phyloP scores from a whole-genome alignment of 495 filamentous ascomycete species.

The Lasiosphaeris hirsuta region DNA sequence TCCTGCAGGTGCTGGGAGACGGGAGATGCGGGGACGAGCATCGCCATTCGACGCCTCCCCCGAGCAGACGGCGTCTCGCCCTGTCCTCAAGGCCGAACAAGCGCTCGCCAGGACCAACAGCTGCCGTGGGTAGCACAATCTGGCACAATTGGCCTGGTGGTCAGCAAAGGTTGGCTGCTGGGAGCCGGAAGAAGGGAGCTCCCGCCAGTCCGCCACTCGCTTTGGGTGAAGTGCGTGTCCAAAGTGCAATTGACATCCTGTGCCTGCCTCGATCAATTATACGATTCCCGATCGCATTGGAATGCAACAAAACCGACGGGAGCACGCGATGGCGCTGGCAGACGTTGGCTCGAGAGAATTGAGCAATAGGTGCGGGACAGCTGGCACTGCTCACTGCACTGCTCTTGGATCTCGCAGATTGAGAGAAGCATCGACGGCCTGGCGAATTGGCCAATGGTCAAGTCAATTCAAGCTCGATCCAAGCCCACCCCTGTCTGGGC shows the following conservation, averaged over 20 bases:
- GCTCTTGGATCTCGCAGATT: not conserved
- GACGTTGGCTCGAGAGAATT: not conserved
- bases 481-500: constrained; percentile 8
- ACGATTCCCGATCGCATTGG: too few relatives aligned
- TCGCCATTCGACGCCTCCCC: constrained; percentile 7
- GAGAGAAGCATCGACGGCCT: not conserved
- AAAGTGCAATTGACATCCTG: too few relatives aligned
- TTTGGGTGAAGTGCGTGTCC: too few relatives aligned
- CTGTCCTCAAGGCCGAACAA: not conserved
- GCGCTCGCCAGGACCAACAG: not conserved
- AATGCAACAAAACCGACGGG: too few relatives aligned
- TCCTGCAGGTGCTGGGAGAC: not conserved
- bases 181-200: too few relatives aligned
- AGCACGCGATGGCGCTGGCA: not conserved
- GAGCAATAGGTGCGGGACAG: constrained; percentile 14
- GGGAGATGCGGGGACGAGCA: constrained; percentile 1
- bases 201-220: too few relatives aligned
- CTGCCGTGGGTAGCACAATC: not conserved
- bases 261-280: too few relatives aligned
- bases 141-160: too few relatives aligned
- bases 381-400: constrained; percentile 9
- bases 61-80: constrained; percentile 6
- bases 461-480: constrained; percentile 19
- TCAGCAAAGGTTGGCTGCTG: too few relatives aligned
- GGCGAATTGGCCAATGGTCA: constrained; percentile 21